Base-by-base conservation (phyloP, 176 grass and related monocot species). In the Themeda triandra region DNA sequence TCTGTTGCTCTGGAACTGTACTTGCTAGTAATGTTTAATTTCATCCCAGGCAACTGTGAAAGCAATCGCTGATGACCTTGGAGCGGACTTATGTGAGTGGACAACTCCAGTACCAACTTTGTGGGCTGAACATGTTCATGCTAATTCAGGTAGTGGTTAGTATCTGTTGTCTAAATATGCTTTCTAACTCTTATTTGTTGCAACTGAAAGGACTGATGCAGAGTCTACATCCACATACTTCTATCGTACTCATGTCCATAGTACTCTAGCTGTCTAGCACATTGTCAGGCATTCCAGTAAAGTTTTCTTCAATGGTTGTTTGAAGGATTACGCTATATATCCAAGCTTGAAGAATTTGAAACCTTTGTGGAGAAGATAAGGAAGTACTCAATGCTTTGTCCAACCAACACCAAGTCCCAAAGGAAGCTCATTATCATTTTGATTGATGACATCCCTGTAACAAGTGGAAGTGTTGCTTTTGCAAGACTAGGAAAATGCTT, bases 341-440 rank as follows among this genome's bases (percentile, higher is more conserved):
- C 96, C 56, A 98, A 98, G 87, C 88, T 98, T 91, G 93, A 98
- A 83, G 96, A 98, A 84, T 95, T 98, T 77, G 93, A 92, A 81
- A 93, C 75, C 77, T 98, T 93, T 77, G 79, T 92, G 3, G 91
- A 98, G 77, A 98, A 78, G 88, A 95, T 88, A 90, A 85, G 93
- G 75, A 98, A 95, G 77, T 95, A 95, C 80, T 77, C 96, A 74
- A 69, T 92, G 60, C 95, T 98, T 88, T 84, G 80, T 87, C 77
- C 66, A 71, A 70, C 70, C 39, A 87, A 45, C 67, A 83, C 28
- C 30, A 78, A 27, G 78, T 85, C 80, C 83, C 80, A 85, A 88
- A 90, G 84, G 78, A 95, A 92, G 73, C 80, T 92, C 10, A 71
- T 80, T 71, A 88, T 98, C 69, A 66, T 93, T 74, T 87, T 98